A percentile compares a stretch with the other conserved stretches of the same genome.
Evolutionary conservation across 108 stramenopile species (phyloP).

Genomic region (Stephanodiscus triporus): DNA sequence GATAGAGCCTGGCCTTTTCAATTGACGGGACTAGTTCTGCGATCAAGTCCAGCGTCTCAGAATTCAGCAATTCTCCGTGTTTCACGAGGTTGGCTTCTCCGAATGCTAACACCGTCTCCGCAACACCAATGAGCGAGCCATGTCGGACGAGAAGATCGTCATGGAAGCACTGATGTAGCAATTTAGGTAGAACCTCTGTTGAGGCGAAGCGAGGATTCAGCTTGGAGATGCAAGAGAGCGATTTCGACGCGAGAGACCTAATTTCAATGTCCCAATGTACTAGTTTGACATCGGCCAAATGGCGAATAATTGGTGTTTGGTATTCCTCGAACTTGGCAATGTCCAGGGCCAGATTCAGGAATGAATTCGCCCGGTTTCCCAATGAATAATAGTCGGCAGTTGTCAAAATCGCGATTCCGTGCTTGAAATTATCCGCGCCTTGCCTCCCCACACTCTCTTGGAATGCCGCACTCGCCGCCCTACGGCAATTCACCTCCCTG

Average conservation of each 20-base stretch:
- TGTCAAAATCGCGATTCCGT: constrained; percentile 95
- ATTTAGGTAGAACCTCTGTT: constrained; percentile 67
- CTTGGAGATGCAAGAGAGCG: constrained; percentile 67
- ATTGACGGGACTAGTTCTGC: constrained; percentile 78
- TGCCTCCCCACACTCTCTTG: constrained; percentile 88
- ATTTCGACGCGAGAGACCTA: constrained; percentile 72
- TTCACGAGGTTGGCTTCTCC: constrained; percentile 44
- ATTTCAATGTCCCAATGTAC: constrained; percentile 93
- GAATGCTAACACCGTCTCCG: constrained; percentile 82
- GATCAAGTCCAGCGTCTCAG: constrained; percentile 40
- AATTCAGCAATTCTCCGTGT: constrained; percentile 9
- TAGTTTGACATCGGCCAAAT: constrained; percentile 76
- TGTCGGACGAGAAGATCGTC: constrained; percentile 81
- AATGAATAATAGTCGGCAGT: constrained; percentile 96
- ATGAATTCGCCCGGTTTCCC: constrained; percentile 92
- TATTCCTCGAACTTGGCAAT: constrained; percentile 90
- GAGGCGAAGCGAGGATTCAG: constrained; percentile 63
- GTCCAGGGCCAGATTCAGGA: constrained; percentile 60
- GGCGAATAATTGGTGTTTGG: constrained; percentile 75
- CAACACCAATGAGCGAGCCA: constrained; percentile 85
- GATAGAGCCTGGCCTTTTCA: constrained; percentile 94
- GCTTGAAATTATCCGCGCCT: constrained; percentile 83
- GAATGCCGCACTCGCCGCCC: constrained; percentile 98
- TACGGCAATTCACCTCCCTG: constrained; percentile 96
- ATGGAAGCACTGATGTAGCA: constrained; percentile 63